phyloP scores from a whole-genome alignment of 225 moss, liverwort and hornwort genomes.

The Antitrichia curtipendula region DNA sequence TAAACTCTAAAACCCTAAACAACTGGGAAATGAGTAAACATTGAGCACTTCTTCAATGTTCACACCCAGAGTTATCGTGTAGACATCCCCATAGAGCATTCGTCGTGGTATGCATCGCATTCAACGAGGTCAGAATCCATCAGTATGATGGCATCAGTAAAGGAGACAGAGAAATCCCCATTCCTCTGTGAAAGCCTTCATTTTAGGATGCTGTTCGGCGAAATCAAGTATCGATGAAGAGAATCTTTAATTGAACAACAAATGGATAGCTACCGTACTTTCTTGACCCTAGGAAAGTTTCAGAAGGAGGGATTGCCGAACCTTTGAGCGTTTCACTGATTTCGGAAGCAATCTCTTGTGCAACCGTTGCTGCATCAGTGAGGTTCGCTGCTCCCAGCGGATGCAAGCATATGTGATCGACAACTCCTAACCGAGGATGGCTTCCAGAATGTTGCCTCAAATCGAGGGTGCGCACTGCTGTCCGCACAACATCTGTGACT shows the following conservation, averaged over 20 bases:
- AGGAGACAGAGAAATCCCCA: neutral
- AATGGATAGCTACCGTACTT: neutral
- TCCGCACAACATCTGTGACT: conserved; percentile 51
- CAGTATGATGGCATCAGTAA: neutral
- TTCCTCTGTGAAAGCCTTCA: neutral
- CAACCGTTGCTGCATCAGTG: conserved; percentile 49
- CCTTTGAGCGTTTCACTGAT: conserved; percentile 63
- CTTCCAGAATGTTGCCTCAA: conserved; percentile 64
- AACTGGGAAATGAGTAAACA: neutral
- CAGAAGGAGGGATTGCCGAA: neutral
- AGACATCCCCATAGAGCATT: neutral
- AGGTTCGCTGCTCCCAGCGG: conserved; percentile 52
- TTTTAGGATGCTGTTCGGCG: neutral
- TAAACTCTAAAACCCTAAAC: neutral
- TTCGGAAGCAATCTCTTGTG: conserved; percentile 65
- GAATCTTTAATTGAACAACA: neutral
- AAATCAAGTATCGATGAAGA: neutral
- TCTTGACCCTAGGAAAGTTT: neutral
- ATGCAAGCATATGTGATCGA: conserved; percentile 86
- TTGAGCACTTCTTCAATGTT: neutral
- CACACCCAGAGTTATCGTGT: neutral
- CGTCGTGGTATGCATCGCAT: neutral
- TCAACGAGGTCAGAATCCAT: neutral
- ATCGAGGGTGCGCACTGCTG: conserved; percentile 59
- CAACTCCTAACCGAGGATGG: conserved; percentile 83